These are phyloP conservation scores for Fomitopsis pinicola DNA, from an alignment of 1,284 basidiomycete genomes.

Conservation along the genomic window DNA sequence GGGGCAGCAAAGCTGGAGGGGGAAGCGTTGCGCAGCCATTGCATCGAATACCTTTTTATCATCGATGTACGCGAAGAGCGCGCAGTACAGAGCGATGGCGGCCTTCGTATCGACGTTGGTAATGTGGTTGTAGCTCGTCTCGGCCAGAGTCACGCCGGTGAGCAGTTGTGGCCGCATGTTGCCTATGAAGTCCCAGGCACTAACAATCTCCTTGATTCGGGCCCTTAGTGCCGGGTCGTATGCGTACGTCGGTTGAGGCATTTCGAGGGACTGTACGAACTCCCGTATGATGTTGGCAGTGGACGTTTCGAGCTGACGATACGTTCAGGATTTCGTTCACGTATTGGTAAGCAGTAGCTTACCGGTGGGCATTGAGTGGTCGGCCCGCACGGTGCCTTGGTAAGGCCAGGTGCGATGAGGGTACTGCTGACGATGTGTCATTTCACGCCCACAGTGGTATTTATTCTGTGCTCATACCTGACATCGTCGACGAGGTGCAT, in stretches of 20 bases:
- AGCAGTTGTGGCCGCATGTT: background rate
- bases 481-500: no score
- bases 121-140: constrained; percentile 6
- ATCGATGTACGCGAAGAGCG: constrained; percentile 1
- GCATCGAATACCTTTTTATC: background rate
- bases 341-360: no score
- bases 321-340: no score
- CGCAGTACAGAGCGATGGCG: constrained; percentile 4
- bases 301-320: background rate
- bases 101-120: constrained; percentile 1
- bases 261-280: background rate
- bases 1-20: background rate
- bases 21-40: background rate
- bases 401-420: no score
- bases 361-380: no score
- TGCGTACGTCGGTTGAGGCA: background rate
- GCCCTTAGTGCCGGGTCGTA: constrained; percentile 1
- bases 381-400: no score
- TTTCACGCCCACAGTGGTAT: no score
- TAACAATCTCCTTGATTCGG: constrained; percentile 1
- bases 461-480: no score
- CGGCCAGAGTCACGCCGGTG: background rate
- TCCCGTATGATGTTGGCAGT: background rate
- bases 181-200: background rate
- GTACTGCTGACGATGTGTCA: no score